A percentile compares a stretch with the other conserved stretches of the same genome.
Conservation (phyloP, 179 eudicot genomes). For the Dionaea muscipula region DNA sequence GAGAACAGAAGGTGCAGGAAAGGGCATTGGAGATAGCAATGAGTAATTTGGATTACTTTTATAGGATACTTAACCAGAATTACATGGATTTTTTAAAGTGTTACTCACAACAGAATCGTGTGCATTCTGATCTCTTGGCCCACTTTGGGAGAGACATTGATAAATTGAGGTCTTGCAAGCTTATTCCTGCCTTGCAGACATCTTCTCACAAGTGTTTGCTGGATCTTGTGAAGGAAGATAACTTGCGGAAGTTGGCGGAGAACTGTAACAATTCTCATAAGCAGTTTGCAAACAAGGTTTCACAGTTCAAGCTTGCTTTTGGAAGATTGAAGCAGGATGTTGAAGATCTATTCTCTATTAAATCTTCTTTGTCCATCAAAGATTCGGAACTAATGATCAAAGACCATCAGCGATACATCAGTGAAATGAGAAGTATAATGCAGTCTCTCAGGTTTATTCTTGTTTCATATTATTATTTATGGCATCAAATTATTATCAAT, state of each 20-base stretch:
- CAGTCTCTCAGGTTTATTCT: constrained; percentile 69
- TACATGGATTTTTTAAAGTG: constrained; percentile 67
- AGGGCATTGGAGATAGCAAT: constrained; percentile 88
- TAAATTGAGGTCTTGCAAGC: constrained; percentile 56
- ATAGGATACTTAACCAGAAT: constrained; percentile 55
- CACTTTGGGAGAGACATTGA: constrained; percentile 66
- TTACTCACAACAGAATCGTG: constrained; percentile 55
- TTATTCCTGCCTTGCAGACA: constrained; percentile 58
- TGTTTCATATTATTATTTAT: neutral
- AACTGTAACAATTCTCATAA: constrained; percentile 62
- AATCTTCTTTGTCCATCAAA: constrained; percentile 49
- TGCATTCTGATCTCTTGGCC: constrained; percentile 54
- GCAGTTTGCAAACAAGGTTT: constrained; percentile 83
- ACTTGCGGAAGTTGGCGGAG: constrained; percentile 56
- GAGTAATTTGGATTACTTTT: constrained; percentile 66
- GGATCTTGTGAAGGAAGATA: constrained; percentile 90
- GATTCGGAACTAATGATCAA: constrained; percentile 56
- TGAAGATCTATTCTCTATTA: constrained; percentile 68
- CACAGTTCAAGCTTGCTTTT: constrained; percentile 76
- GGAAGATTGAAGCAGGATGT: constrained; percentile 68
- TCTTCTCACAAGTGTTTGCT: constrained; percentile 55
- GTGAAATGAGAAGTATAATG: constrained; percentile 82
- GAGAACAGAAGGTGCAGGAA: constrained; percentile 86
- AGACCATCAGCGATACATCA: constrained; percentile 44
- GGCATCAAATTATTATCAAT: neutral